These are phyloP conservation scores for Casuarina equisetifolia DNA, from an alignment of 306 rosid species.

Conservation along the genomic window DNA sequence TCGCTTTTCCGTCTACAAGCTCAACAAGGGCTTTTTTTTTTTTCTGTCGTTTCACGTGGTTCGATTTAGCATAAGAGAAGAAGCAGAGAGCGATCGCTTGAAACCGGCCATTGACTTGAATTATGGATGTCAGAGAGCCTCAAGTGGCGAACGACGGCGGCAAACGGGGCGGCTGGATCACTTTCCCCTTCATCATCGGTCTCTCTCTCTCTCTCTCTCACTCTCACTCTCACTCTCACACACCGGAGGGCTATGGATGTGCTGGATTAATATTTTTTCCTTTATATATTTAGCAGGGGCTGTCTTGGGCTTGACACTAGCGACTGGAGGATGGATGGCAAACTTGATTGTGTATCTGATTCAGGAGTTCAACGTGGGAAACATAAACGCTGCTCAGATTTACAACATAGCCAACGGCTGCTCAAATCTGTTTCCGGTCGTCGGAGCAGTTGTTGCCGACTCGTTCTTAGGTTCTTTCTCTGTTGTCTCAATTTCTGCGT, in stretches of 20 bases:
- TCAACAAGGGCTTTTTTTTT: no score
- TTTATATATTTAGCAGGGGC: constrained; percentile 24
- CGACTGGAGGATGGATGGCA: constrained; percentile 25
- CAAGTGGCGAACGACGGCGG: neutral
- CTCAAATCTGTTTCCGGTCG: constrained; percentile 31
- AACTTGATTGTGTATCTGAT: constrained; percentile 49
- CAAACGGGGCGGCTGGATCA: constrained; percentile 47
- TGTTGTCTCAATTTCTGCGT: constrained; percentile 30
- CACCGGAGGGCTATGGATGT: no score
- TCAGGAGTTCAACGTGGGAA: constrained; percentile 35
- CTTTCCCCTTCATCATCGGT: constrained; percentile 47
- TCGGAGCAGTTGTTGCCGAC: constrained; percentile 48
- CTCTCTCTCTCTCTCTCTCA: neutral
- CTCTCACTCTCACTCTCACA: neutral
- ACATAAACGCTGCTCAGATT: constrained; percentile 48
- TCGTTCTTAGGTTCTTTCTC: constrained; percentile 48
- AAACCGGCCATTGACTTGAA: no score
- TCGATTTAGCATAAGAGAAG: no score
- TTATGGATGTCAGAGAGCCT: constrained; percentile 4
- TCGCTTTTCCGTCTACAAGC: no score
- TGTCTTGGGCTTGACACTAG: constrained; percentile 29
- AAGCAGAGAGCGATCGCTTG: no score
- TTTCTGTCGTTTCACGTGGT: no score
- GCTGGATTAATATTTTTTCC: no score
- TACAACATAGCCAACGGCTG: constrained; percentile 37